Conservation (phyloP, 495 filamentous ascomycete species). For the Xylaria scruposa region DNA sequence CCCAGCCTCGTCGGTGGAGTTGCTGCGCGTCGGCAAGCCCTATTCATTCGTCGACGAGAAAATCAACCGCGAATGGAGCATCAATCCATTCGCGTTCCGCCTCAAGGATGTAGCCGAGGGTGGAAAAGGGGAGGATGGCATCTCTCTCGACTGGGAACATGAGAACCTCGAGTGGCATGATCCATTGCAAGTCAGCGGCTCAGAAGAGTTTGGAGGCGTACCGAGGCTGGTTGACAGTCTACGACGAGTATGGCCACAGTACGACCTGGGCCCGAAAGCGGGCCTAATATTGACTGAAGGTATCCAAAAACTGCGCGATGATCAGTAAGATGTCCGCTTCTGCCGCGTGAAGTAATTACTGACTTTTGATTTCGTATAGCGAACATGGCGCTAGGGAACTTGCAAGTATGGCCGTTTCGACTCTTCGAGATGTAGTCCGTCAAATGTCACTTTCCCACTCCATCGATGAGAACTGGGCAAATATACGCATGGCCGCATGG, state of each 20-base stretch:
- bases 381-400: slow-evolving; percentile 60
- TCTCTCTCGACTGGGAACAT: slow-evolving; percentile 70
- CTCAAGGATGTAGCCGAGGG: slow-evolving; percentile 50
- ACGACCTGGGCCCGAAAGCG: slow-evolving; percentile 48
- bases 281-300: slow-evolving; percentile 53
- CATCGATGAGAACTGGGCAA: slow-evolving; percentile 50
- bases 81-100: slow-evolving; percentile 67
- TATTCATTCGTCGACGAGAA: slow-evolving; percentile 62
- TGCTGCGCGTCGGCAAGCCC: slow-evolving; percentile 64
- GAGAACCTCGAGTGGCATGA: slow-evolving; percentile 63
- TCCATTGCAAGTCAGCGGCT: slow-evolving; percentile 50
- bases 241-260: slow-evolving; percentile 63
- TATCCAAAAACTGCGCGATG: slow-evolving; percentile 53
- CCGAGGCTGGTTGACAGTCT: slow-evolving; percentile 63
- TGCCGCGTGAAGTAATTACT: neutral
- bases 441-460: slow-evolving; percentile 31
- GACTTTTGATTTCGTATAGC: neutral
- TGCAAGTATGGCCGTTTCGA: slow-evolving; percentile 54
- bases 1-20: slow-evolving; percentile 48
- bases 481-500: slow-evolving; percentile 64
- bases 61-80: slow-evolving; percentile 64
- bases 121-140: slow-evolving; percentile 46
- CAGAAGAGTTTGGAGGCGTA: slow-evolving; percentile 55
- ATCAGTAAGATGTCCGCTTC: slow-evolving; percentile 52
- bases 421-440: slow-evolving; percentile 52